A percentile compares a stretch with the other conserved stretches of the same genome.
Conservation (phyloP, 2,329 filamentous ascomycete species). For the Phialophora tarda region DNA sequence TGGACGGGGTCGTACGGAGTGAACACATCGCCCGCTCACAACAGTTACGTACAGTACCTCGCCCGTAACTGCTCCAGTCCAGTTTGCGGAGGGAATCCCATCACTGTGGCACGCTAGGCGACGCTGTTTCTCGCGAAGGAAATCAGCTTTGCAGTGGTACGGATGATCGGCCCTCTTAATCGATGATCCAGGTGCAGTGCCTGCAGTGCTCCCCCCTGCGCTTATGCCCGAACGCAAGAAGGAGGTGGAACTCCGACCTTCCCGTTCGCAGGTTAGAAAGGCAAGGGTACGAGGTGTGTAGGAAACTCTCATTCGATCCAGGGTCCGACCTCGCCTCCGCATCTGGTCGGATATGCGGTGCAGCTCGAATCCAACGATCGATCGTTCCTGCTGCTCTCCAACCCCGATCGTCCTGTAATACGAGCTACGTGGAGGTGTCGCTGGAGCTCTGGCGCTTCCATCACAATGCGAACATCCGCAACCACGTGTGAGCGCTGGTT, state of each 20-base stretch:
- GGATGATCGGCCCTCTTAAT: neutral
- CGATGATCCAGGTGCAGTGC: neutral
- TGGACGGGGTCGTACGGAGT: neutral
- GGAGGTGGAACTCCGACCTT: neutral
- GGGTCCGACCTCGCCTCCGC: neutral
- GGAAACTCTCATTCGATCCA: neutral
- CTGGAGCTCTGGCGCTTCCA: neutral
- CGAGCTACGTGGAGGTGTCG: neutral
- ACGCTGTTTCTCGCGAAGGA: neutral
- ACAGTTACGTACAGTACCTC: neutral
- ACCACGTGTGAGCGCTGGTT: neutral
- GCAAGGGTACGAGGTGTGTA: neutral
- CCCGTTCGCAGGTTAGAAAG: neutral
- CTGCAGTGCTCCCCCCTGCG: neutral
- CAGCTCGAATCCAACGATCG: neutral
- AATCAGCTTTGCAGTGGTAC: neutral
- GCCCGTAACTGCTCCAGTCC: neutral
- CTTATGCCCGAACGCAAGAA: neutral
- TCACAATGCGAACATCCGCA: neutral
- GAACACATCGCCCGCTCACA: neutral
- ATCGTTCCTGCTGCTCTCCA: neutral
- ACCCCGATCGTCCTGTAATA: neutral
- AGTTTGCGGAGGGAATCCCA: neutral
- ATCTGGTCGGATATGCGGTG: neutral
- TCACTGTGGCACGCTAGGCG: neutral